Evolutionary conservation across 129 eudicot species (phyloP).

Genomic region (Rutidosis leptorrhynchoides): DNA sequence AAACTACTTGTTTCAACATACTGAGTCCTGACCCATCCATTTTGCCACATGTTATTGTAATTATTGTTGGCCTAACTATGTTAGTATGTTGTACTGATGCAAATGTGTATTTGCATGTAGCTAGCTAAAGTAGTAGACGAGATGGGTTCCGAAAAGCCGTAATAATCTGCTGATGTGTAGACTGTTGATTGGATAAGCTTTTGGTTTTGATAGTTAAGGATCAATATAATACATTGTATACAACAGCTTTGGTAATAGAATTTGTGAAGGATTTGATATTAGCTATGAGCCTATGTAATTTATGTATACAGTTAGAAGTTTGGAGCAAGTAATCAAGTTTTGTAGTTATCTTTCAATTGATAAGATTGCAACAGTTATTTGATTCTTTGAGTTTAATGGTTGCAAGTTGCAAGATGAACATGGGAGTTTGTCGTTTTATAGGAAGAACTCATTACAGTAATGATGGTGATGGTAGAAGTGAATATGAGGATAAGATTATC

Average conservation of each 20-base stretch:
- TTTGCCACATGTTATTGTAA: background rate
- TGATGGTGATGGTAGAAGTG: background rate
- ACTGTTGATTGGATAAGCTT: slow-evolving; percentile 9
- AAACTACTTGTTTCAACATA: background rate
- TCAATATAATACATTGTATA: slow-evolving; percentile 10
- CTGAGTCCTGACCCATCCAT: background rate
- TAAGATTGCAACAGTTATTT: background rate
- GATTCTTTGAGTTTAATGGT: slow-evolving; percentile 6
- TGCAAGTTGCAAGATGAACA: slow-evolving; percentile 10
- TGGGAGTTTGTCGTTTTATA: too few species aligned
- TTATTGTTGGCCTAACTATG: background rate
- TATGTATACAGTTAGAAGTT: background rate
- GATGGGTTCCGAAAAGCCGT: slow-evolving; percentile 9
- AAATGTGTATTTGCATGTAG: slow-evolving; percentile 6
- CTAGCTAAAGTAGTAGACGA: slow-evolving; percentile 1
- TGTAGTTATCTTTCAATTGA: background rate
- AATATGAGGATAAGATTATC: background rate
- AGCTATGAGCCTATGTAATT: slow-evolving; percentile 9
- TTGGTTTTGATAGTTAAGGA: background rate
- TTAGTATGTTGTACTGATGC: slow-evolving; percentile 1
- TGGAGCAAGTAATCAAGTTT: background rate
- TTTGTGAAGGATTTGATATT: slow-evolving; percentile 5
- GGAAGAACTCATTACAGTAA: background rate
- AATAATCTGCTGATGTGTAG: background rate
- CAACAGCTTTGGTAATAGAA: slow-evolving; percentile 14